Evolutionary conservation across 2,329 filamentous ascomycete species (phyloP), one percentile per base, ranked within the genome.

Genomic region (Pseudocercospora macadamiae): DNA sequence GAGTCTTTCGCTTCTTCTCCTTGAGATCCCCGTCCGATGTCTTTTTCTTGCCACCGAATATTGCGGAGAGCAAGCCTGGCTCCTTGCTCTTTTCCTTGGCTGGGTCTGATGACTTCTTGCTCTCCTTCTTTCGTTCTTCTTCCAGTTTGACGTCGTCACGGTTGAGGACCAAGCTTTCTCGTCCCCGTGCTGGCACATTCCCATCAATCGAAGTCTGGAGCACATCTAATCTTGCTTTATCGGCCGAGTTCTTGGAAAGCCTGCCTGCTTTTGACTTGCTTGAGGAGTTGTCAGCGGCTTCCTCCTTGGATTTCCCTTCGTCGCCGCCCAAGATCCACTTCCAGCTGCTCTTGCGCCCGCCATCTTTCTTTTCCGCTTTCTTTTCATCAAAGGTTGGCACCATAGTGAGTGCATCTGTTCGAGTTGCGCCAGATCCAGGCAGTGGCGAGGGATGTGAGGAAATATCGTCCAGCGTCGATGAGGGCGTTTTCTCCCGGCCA

Each of bases 201-300:
- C 82, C 79, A 51, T 97, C 93, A 71, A 96, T 93, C 0, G 93
- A 96, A 34, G 86, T 89, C 71, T 97, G 93, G 19, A 96, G 80
- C 19, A 96, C 85, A 68, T 97, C 93, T 25, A 97, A 80, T 26
- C 93, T 86, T 18, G 89, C 88, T 66, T 88, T 92, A 68, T 96
- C 93, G 18, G 61, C 59, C 6, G 67, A 60, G 64, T 83, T 77
- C 68, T 91, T 93, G 39, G 84, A 82, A 67, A 87, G 87, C 72
- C 88, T 92, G 51, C 79, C 60, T 14, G 57, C 45, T 47, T 68
- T 69, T 4, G 61, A 60, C 16, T 60, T 61, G n/a, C 49, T 54
- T 3, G 60, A 64, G 58, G 89, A 76, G 25, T 56, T 63, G 9
- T 44, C 21, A 6, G 55, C 51, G 18, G 23, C 53, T 14, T 79